A percentile compares a stretch with the other conserved stretches of the same genome.
phyloP scores from a whole-genome alignment of 345 rosid species.

The Pistacia integerrima region DNA sequence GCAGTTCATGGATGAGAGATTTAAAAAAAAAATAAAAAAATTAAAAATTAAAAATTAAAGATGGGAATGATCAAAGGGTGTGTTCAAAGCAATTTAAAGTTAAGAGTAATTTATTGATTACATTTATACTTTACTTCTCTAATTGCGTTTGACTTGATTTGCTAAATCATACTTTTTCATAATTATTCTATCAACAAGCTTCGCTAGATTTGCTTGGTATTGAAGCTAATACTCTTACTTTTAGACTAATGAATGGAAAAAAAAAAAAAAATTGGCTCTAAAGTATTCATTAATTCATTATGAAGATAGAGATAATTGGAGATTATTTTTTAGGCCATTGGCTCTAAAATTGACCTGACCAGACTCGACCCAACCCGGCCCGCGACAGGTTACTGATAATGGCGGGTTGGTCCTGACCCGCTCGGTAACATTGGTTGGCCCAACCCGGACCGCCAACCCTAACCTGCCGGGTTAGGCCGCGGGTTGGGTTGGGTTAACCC shows the following conservation, averaged over 20 bases:
- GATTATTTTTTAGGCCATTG: background rate
- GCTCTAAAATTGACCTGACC: no score
- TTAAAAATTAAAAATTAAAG: background rate
- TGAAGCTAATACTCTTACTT: conserved; percentile 11
- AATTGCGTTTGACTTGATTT: conserved; percentile 18
- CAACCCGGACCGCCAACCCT: no score
- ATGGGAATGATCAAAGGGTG: conserved; percentile 36
- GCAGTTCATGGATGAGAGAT: conserved; percentile 8
- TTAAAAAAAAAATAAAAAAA: no score
- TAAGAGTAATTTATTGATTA: conserved; percentile 26
- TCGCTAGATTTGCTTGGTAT: conserved; percentile 16
- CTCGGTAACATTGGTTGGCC: no score
- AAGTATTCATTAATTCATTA: background rate
- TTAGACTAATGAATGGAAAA: background rate
- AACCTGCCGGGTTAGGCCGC: no score
- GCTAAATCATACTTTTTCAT: conserved; percentile 16
- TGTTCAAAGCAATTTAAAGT: conserved; percentile 39
- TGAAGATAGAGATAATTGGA: background rate
- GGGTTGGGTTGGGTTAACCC: no score
- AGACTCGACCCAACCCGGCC: no score
- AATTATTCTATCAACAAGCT: conserved; percentile 1
- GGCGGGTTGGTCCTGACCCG: no score
- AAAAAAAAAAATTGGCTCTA: background rate
- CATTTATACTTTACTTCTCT: conserved; percentile 18
- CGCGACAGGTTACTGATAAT: no score